Evolutionary conservation across 2,329 filamentous ascomycete genomes (phyloP).

Genomic region (Penicillium sp.): DNA sequence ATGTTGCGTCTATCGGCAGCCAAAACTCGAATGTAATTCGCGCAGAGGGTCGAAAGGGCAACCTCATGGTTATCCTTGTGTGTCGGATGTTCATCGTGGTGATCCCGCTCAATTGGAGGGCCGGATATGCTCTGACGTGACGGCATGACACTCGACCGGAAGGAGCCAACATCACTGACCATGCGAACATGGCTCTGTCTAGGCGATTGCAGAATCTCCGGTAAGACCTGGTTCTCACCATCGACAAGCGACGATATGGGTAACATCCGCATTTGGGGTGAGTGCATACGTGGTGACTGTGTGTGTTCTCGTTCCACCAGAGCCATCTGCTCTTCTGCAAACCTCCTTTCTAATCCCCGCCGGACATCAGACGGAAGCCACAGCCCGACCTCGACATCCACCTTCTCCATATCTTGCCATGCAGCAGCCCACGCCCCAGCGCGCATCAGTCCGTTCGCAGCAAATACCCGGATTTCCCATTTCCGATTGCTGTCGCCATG

Average conservation of each 20-base stretch:
- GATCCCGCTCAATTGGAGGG: constrained; percentile 9
- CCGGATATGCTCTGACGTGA: constrained; percentile 1
- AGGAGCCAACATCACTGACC: constrained; percentile 14
- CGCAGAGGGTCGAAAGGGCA: constrained; percentile 53
- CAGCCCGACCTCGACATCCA: constrained; percentile 88
- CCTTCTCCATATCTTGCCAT: constrained; percentile 98
- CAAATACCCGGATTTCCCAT: constrained; percentile 79
- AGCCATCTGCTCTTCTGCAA: constrained; percentile 44
- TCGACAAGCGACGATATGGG: constrained; percentile 1
- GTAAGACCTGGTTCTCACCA: not conserved
- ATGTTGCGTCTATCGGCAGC: constrained; percentile 57
- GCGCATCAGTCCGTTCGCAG: constrained; percentile 91
- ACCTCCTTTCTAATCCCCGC: constrained; percentile 50
- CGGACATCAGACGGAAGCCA: constrained; percentile 58
- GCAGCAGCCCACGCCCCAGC: constrained; percentile 89
- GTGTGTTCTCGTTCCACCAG: constrained; percentile 15
- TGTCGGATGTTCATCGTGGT: constrained; percentile 5
- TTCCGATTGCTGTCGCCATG: constrained; percentile 52
- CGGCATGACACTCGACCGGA: not conserved
- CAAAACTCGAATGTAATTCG: constrained; percentile 57
- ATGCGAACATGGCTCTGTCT: constrained; percentile 9
- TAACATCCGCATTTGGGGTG: constrained; percentile 10
- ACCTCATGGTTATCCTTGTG: constrained; percentile 43
- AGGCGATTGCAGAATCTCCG: constrained; percentile 7
- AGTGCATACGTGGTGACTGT: constrained; percentile 4